A percentile compares a stretch with the other conserved stretches of the same genome.
These are phyloP conservation scores for Tylopilus felleus DNA, from an alignment of 768 basidiomycete genomes.

Conservation along the genomic window DNA sequence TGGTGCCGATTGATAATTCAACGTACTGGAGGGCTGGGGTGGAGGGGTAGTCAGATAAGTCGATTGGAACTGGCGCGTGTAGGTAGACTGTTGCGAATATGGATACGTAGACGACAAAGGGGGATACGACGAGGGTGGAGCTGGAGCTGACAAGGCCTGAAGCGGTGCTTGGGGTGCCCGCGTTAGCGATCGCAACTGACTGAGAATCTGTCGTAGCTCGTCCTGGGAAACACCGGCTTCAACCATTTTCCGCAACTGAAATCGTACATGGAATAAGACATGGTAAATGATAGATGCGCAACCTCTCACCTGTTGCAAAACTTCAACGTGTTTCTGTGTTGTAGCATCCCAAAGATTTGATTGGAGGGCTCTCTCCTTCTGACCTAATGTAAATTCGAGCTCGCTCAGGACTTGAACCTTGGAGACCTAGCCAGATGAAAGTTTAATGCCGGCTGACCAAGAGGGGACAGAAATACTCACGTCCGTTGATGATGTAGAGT, in stretches of 20 bases:
- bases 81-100: slow-evolving; percentile 32
- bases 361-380: slow-evolving; percentile 74
- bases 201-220: slow-evolving; percentile 72
- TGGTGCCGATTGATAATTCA: slow-evolving; percentile 24
- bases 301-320: slow-evolving; percentile 72
- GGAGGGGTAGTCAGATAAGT: slow-evolving; percentile 32
- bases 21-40: slow-evolving; percentile 30
- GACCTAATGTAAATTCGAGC: slow-evolving; percentile 75
- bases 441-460: neutral
- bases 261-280: slow-evolving; percentile 5
- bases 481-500: slow-evolving; percentile 35
- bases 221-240: slow-evolving; percentile 78
- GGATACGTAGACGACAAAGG: slow-evolving; percentile 25
- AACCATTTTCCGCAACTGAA: slow-evolving; percentile 65
- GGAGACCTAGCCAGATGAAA: slow-evolving; percentile 42
- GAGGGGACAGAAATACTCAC: slow-evolving; percentile 32
- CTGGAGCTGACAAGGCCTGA: slow-evolving; percentile 32
- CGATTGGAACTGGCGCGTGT: slow-evolving; percentile 27
- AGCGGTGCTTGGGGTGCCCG: slow-evolving; percentile 38
- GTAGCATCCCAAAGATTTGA: slow-evolving; percentile 68
- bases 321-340: slow-evolving; percentile 67
- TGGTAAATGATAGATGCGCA: neutral
- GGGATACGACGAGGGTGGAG: slow-evolving; percentile 22
- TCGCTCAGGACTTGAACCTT: slow-evolving; percentile 81
- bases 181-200: slow-evolving; percentile 62